phyloP scores from a whole-genome alignment of 78 protist genomes.

The Dictyostelium capitatum region DNA sequence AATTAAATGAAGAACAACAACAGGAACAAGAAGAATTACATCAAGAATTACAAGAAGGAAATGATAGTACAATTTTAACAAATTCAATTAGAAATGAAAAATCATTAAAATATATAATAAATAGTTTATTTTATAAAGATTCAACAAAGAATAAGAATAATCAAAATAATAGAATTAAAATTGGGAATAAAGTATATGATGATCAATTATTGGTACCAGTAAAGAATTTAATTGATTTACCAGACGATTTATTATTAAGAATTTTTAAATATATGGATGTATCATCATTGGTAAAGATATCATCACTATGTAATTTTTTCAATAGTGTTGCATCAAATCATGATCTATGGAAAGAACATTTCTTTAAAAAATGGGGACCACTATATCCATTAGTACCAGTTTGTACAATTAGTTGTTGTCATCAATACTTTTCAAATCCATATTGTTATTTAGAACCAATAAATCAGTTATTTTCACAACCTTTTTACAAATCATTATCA shows the following conservation, averaged over 20 bases:
- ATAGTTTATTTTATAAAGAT: not conserved
- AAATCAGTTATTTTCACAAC: constrained; percentile 29
- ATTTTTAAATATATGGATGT: constrained; percentile 53
- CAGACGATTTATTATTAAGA: constrained; percentile 44
- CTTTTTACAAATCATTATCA: constrained; percentile 48
- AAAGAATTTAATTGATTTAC: constrained; percentile 42
- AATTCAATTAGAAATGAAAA: not conserved
- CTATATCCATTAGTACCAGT: constrained; percentile 67
- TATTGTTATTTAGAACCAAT: constrained; percentile 49
- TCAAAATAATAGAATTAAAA: not conserved
- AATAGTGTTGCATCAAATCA: constrained; percentile 51
- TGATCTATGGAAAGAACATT: constrained; percentile 59
- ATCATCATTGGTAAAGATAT: constrained; percentile 34
- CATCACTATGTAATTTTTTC: constrained; percentile 57
- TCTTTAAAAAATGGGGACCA: constrained; percentile 71
- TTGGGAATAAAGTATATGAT: not conserved
- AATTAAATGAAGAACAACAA: not conserved
- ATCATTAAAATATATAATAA: not conserved
- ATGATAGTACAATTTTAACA: not conserved
- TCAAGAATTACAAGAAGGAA: not conserved
- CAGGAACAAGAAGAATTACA: too few species aligned
- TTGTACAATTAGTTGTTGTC: constrained; percentile 71
- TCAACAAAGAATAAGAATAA: not conserved
- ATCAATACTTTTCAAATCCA: constrained; percentile 59
- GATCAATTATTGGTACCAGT: constrained; percentile 3